Evolutionary conservation across 768 basidiomycete genomes (phyloP).

Genomic region (Daedalea quercina): DNA sequence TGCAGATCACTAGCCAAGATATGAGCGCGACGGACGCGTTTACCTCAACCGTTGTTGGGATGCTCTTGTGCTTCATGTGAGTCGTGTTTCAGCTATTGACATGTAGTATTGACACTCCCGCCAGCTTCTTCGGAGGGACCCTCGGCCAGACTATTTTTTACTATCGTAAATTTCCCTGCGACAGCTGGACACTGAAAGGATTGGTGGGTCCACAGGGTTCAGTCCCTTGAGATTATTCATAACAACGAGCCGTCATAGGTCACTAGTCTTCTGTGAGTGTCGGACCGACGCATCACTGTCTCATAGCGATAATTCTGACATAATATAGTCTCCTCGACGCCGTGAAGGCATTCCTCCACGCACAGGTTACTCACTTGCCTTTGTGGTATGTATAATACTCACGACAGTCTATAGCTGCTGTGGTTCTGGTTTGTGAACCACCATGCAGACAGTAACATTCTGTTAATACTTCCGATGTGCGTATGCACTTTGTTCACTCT

Average conservation of each 20-base stretch:
- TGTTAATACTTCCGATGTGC: background rate
- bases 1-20: background rate
- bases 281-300: background rate
- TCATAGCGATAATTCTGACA: background rate
- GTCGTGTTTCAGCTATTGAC: background rate
- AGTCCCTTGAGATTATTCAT: background rate
- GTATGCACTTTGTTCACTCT: background rate
- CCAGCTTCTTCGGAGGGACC: background rate
- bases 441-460: background rate
- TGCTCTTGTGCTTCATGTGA: constrained; percentile 1
- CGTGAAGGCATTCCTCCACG: background rate
- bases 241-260: background rate
- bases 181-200: background rate
- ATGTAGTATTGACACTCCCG: background rate
- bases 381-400: background rate
- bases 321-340: background rate
- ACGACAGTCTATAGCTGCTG: background rate
- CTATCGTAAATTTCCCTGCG: background rate
- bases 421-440: background rate
- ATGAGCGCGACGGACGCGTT: background rate
- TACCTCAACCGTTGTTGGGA: background rate
- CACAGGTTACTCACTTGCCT: background rate
- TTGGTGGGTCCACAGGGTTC: background rate
- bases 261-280: background rate
- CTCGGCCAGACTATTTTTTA: background rate